Conservation (phyloP, 345 rosid genomes). For the Rhizophora apiculata region DNA sequence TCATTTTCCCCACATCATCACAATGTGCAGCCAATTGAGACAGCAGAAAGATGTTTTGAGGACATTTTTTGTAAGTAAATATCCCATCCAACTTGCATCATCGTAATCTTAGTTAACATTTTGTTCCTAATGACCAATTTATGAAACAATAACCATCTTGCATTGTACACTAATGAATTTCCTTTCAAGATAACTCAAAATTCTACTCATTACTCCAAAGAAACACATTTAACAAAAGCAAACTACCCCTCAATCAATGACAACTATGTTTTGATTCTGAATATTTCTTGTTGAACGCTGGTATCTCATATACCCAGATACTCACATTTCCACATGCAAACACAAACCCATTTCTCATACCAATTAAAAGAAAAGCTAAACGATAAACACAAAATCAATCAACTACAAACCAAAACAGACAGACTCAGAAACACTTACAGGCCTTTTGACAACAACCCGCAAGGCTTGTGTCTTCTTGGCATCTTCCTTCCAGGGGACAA, state of each 20-base stretch:
- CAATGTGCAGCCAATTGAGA: too few species aligned
- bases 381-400: not conserved
- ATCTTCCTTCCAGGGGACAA: slow-evolving; percentile 28
- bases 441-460: slow-evolving; percentile 53
- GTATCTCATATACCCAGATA: not conserved
- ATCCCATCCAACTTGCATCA: too few species aligned
- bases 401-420: not conserved
- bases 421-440: slow-evolving; percentile 48
- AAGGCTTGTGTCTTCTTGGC: slow-evolving; percentile 32
- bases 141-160: too few species aligned
- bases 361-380: slow-evolving; percentile 5
- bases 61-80: too few species aligned
- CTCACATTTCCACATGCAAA: slow-evolving; percentile 10
- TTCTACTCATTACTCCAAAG: not conserved
- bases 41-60: too few species aligned
- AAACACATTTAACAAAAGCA: slow-evolving; percentile 1
- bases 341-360: slow-evolving; percentile 5
- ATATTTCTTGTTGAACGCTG: not conserved
- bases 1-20: too few species aligned
- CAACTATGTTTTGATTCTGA: slow-evolving; percentile 7
- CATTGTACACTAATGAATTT: too few species aligned
- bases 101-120: too few species aligned
- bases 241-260: slow-evolving; percentile 13
- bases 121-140: too few species aligned
- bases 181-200: not conserved